Percentiles rank a stretch among this genome's conserved stretches.
phyloP scores from a whole-genome alignment of 2,329 filamentous ascomycete species.

The Dothistroma pini region DNA sequence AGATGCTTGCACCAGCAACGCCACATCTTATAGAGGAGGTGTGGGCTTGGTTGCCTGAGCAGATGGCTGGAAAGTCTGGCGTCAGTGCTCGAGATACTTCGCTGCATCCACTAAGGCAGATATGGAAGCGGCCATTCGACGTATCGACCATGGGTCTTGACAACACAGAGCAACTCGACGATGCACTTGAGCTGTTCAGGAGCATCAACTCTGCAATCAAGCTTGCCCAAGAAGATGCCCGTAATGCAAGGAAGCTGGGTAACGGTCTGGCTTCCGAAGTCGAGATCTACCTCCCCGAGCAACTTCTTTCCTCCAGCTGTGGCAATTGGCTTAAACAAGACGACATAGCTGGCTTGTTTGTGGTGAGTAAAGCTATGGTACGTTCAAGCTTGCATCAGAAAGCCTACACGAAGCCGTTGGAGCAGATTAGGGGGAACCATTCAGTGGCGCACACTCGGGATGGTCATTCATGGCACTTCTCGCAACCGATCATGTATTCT shows the following conservation, averaged over 20 bases:
- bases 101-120: conserved; percentile 27
- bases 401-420: conserved; percentile 10
- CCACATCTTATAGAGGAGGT: conserved; percentile 84
- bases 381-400: background rate
- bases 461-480: conserved; percentile 41
- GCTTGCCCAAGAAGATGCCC: conserved; percentile 67
- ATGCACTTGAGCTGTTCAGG: conserved; percentile 40
- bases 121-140: conserved; percentile 26
- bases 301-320: conserved; percentile 4
- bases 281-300: conserved; percentile 40
- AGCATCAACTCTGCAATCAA: conserved; percentile 66
- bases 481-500: conserved; percentile 39
- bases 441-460: conserved; percentile 10
- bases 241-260: conserved; percentile 67
- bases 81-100: background rate
- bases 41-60: conserved; percentile 68
- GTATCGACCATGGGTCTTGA: background rate
- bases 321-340: conserved; percentile 19
- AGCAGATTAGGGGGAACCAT: conserved; percentile 7
- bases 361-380: conserved; percentile 40
- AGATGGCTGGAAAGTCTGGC: conserved; percentile 22
- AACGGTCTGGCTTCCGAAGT: conserved; percentile 78
- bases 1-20: conserved; percentile 76
- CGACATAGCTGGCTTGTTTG: conserved; percentile 41
- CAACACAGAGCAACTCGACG: conserved; percentile 44